A percentile compares a stretch with the other conserved stretches of the same genome.
Conservation (phyloP, 2,329 filamentous ascomycete species). For the Diaporthe citriasiana region DNA sequence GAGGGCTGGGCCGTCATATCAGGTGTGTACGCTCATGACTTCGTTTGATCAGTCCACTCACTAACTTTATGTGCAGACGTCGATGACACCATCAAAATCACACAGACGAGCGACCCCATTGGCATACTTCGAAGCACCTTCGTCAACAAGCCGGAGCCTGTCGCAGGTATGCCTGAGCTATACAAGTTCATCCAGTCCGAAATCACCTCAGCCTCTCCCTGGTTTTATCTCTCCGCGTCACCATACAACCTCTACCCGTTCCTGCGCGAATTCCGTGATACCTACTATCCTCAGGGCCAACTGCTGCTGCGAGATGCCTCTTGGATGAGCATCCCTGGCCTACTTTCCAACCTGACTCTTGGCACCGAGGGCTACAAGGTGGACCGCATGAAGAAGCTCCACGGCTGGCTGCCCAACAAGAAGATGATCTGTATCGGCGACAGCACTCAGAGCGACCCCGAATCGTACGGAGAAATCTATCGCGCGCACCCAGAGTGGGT, state of each 20-base stretch:
- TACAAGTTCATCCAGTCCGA: constrained; percentile 75
- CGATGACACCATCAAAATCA: constrained; percentile 96
- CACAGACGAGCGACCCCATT: constrained; percentile 82
- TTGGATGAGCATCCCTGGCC: constrained; percentile 86
- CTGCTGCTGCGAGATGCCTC: constrained; percentile 87
- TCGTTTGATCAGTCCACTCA: too few species aligned
- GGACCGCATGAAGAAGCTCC: constrained; percentile 82
- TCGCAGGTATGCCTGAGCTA: constrained; percentile 86
- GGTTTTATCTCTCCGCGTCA: constrained; percentile 94
- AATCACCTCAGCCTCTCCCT: constrained; percentile 74
- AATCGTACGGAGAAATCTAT: constrained; percentile 86
- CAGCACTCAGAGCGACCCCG: constrained; percentile 91
- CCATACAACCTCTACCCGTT: constrained; percentile 96
- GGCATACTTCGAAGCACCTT: constrained; percentile 90
- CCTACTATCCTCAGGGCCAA: constrained; percentile 81
- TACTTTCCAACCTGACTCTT: constrained; percentile 83
- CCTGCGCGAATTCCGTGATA: constrained; percentile 79
- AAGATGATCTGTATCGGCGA: constrained; percentile 90
- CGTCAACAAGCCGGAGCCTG: constrained; percentile 77
- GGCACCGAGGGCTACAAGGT: constrained; percentile 91
- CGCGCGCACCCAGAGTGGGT: constrained; percentile 82
- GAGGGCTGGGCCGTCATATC: constrained; percentile 90
- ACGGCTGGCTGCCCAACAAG: constrained; percentile 81
- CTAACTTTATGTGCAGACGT: constrained; percentile 70
- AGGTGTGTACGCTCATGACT: constrained; percentile 57